A percentile compares a stretch with the other conserved stretches of the same genome.
phyloP scores from a whole-genome alignment of 768 basidiomycete genomes.

The Agaricus subrufescens region DNA sequence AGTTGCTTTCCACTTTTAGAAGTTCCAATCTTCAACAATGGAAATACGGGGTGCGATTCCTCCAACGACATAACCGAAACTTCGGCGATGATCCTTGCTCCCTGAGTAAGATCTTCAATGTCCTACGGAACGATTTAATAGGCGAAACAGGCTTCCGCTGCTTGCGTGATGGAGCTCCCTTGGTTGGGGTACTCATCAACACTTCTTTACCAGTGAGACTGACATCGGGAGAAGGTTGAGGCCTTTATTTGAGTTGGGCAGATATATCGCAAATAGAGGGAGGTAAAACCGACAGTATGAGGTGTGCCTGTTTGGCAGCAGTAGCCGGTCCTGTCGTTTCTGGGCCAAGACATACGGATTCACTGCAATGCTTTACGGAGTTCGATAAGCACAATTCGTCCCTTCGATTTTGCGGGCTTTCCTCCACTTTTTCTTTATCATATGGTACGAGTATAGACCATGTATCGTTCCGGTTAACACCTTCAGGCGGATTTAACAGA shows the following conservation, averaged over 20 bases:
- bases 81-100: not conserved
- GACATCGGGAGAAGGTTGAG: not conserved
- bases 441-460: not conserved
- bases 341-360: not conserved
- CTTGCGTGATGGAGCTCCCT: conserved; percentile 1
- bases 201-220: conserved; percentile 8
- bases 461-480: not conserved
- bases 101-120: conserved; percentile 1
- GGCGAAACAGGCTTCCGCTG: not conserved
- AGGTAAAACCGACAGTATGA: not conserved
- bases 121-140: not conserved
- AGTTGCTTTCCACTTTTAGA: not conserved
- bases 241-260: not conserved
- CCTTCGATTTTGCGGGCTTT: not conserved
- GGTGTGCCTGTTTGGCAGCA: conserved; percentile 3
- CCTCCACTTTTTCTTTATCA: not conserved
- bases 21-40: not conserved
- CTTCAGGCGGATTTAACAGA: not conserved
- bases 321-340: conserved; percentile 1
- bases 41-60: not conserved
- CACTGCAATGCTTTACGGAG: no score
- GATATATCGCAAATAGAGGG: not conserved
- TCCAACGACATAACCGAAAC: not conserved
- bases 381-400: no score
- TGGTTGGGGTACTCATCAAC: conserved; percentile 2